Base-by-base conservation (phyloP, 495 filamentous ascomycete genomes). In the Hypoxylon lienhwacheense region DNA sequence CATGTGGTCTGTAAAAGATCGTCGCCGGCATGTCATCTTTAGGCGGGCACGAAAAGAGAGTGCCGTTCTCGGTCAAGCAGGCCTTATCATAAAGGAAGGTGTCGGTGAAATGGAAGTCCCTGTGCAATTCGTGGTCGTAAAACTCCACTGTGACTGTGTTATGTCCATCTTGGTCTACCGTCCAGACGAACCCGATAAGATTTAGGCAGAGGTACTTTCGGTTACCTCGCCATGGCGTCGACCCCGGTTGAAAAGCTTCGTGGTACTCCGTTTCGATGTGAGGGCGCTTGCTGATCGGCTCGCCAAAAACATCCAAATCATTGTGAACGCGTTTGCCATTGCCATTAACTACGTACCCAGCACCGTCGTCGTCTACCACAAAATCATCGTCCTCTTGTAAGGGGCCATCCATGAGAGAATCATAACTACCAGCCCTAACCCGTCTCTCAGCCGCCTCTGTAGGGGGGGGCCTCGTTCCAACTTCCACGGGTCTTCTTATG, bases 71-170 rank as follows among this genome's bases (percentile, higher is more conserved):
- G 65, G 90, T 79, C 5, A 78, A 73, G 60, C 92, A 97, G n/a
- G 93, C 92, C 65, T 95, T 95, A 70, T 98, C 95, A 69, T 97
- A 97, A 15, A 89, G 75, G 64, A 88, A 95, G 1, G 90, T 90
- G 63, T 98, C 93, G 1, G 91, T 97, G 71, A 97, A 97, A 71
- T 98, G 93, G 63, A 96, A 97, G 70, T 95, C 88, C 16, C 95
- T 80, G 65, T 96, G 89, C 44, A 84, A 84, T 53, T 96, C 89
- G 15, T 88, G 82, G 71, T 98, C 93, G 66, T 97, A 96, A 67
- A 98, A 98, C 59, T 98, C 93, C 11, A 97, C 90, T 0, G 95
- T 97, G 19, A 98, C 86, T 5, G 92, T 98, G 69, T 97, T 81
- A 55, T 97, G 92, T 0, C 85, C 86, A 58, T 95, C 90, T 70